Evolutionary conservation across 2,329 filamentous ascomycete genomes (phyloP).

Genomic region (Pseudocercospora musae): DNA sequence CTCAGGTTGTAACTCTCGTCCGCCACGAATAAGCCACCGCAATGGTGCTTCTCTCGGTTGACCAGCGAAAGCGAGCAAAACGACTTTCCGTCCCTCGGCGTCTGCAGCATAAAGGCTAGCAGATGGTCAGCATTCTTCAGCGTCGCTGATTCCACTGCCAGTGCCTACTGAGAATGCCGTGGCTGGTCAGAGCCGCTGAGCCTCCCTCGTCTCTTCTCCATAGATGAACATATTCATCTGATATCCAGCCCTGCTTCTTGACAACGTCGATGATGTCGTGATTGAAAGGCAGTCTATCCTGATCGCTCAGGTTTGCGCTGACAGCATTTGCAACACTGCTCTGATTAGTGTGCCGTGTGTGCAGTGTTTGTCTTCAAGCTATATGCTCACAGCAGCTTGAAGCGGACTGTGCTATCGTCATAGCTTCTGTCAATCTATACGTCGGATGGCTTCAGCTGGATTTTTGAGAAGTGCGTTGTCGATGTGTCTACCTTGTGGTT

Average conservation of each 20-base stretch:
- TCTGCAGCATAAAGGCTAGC: constrained; percentile 34
- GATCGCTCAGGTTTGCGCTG: constrained; percentile 32
- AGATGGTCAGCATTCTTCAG: neutral
- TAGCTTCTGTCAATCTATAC: constrained; percentile 35
- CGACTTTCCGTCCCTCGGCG: constrained; percentile 32
- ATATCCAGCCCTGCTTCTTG: constrained; percentile 33
- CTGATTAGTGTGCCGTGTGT: constrained; percentile 1
- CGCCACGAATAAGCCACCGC: constrained; percentile 32
- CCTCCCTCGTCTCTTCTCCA: constrained; percentile 36
- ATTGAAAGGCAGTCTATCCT: constrained; percentile 27
- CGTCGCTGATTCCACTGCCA: neutral
- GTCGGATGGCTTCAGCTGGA: neutral
- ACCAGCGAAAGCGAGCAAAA: constrained; percentile 37
- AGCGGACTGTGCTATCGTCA: constrained; percentile 35
- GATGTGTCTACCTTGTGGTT: constrained; percentile 30
- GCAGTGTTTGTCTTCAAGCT: neutral
- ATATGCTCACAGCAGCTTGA: constrained; percentile 33
- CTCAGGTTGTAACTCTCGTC: constrained; percentile 31
- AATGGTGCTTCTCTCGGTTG: constrained; percentile 32
- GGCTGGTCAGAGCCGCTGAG: constrained; percentile 31
- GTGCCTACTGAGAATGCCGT: constrained; percentile 31
- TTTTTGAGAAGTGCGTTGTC: neutral
- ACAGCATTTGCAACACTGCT: constrained; percentile 25
- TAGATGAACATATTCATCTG: constrained; percentile 35
- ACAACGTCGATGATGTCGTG: constrained; percentile 26